A percentile compares a stretch with the other conserved stretches of the same genome.
Conservation (phyloP, 768 basidiomycete genomes). For the Hebeloma cylindrosporum region DNA sequence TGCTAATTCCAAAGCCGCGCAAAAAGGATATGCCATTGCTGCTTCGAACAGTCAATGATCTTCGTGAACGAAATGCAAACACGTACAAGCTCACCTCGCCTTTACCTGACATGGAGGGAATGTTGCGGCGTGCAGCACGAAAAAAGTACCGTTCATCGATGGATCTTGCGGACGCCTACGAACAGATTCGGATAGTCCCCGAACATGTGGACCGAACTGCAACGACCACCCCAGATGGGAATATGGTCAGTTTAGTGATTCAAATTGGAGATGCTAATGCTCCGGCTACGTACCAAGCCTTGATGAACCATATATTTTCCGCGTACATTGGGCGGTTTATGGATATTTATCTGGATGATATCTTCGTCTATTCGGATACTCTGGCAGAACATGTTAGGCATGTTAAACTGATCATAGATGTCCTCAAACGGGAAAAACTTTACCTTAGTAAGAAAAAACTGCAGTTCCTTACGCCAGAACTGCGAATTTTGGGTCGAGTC, state of each 20-base stretch:
- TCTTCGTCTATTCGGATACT: conserved; percentile 39
- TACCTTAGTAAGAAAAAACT: conserved; percentile 37
- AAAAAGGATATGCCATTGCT: conserved; percentile 9
- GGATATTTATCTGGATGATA: conserved; percentile 36
- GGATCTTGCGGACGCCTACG: conserved; percentile 37
- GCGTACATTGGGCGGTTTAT: conserved; percentile 36
- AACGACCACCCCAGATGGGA: conserved; percentile 42
- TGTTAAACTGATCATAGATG: conserved; percentile 28
- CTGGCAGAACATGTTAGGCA: conserved; percentile 34
- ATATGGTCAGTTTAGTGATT: conserved; percentile 40
- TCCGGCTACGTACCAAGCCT: conserved; percentile 39
- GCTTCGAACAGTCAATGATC: conserved; percentile 31
- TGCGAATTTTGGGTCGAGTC: conserved; percentile 26
- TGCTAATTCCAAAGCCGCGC: conserved; percentile 28
- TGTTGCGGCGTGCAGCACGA: conserved; percentile 22
- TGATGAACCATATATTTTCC: conserved; percentile 44
- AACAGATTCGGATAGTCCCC: conserved; percentile 33
- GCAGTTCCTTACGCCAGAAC: conserved; percentile 25
- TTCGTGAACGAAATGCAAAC: conserved; percentile 35
- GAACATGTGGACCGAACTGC: conserved; percentile 27
- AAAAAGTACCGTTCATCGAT: conserved; percentile 27
- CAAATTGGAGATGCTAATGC: conserved; percentile 34
- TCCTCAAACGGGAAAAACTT: conserved; percentile 31
- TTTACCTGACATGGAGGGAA: conserved; percentile 26
- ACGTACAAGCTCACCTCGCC: conserved; percentile 30